A percentile compares a stretch with the other conserved stretches of the same genome.
These are phyloP conservation scores for Amphirosellinia nigrospora DNA, from an alignment of 495 filamentous ascomycete genomes.

Conservation along the genomic window DNA sequence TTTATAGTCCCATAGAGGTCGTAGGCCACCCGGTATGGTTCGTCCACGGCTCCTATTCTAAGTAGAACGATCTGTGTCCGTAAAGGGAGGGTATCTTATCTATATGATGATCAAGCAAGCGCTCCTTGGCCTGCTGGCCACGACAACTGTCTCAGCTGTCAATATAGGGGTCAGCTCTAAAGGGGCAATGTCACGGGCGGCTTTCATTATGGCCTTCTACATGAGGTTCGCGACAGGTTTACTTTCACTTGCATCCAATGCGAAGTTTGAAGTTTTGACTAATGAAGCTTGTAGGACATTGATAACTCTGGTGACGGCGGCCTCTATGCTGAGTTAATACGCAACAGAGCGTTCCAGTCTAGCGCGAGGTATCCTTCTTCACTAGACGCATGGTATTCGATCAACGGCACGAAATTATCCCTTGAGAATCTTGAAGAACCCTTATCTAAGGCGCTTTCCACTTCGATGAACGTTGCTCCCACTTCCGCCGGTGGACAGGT, in stretches of 20 bases:
- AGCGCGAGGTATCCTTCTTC: constrained; percentile 44
- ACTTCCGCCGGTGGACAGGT: constrained; percentile 42
- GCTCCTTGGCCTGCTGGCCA: constrained; percentile 29
- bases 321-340: constrained; percentile 75
- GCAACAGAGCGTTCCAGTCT: constrained; percentile 71
- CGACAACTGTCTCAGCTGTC: constrained; percentile 31
- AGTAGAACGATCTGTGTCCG: not conserved
- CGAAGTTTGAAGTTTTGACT: not conserved
- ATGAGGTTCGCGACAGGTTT: constrained; percentile 37
- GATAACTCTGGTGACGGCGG: constrained; percentile 79
- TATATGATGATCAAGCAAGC: constrained; percentile 30
- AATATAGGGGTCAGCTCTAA: constrained; percentile 40
- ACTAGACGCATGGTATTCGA: constrained; percentile 60
- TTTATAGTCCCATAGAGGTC: constrained; percentile 1
- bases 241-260: not conserved
- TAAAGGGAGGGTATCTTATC: not conserved
- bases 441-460: constrained; percentile 60
- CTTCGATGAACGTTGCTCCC: constrained; percentile 63
- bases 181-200: constrained; percentile 46
- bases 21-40: not conserved
- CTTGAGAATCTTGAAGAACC: constrained; percentile 54
- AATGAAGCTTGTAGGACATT: constrained; percentile 58
- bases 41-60: not conserved
- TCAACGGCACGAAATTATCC: constrained; percentile 57
- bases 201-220: constrained; percentile 49